Evolutionary conservation across 176 grass and related monocot species (phyloP).

Genomic region (Poa pratensis): DNA sequence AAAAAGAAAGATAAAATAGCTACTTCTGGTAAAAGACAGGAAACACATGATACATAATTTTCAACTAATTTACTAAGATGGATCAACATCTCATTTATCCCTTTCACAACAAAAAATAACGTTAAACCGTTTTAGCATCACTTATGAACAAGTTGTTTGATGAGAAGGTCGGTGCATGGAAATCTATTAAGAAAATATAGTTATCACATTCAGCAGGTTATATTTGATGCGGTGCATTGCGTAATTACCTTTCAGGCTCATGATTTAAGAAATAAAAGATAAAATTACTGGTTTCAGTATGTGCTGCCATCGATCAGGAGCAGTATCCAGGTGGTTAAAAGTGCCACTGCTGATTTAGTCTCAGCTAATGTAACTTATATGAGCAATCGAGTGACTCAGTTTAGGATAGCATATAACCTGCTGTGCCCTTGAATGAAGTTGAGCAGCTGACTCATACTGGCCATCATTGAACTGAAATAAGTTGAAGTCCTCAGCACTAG

Average conservation of each 20-base stretch:
- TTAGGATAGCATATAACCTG: slow-evolving; percentile 65
- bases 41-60: neutral
- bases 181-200: neutral
- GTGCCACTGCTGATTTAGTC: neutral
- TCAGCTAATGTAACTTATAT: slow-evolving; percentile 26
- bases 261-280: slow-evolving; percentile 3
- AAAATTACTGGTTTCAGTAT: slow-evolving; percentile 37
- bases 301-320: neutral
- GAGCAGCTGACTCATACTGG: slow-evolving; percentile 79
- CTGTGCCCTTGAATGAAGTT: slow-evolving; percentile 88
- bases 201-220: neutral
- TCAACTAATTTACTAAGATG: slow-evolving; percentile 9
- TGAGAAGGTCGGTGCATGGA: neutral
- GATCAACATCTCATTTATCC: slow-evolving; percentile 19
- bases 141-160: slow-evolving; percentile 19
- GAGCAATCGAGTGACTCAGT: neutral
- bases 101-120: slow-evolving; percentile 3
- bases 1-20: neutral
- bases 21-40: slow-evolving; percentile 16
- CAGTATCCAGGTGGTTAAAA: slow-evolving; percentile 24
- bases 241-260: neutral
- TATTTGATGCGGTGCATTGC: neutral
- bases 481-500: slow-evolving; percentile 83
- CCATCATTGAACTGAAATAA: slow-evolving; percentile 97
- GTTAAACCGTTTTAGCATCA: neutral